Conservation (phyloP, 305 asterid genomes). For the Fraxinus baroniana region DNA sequence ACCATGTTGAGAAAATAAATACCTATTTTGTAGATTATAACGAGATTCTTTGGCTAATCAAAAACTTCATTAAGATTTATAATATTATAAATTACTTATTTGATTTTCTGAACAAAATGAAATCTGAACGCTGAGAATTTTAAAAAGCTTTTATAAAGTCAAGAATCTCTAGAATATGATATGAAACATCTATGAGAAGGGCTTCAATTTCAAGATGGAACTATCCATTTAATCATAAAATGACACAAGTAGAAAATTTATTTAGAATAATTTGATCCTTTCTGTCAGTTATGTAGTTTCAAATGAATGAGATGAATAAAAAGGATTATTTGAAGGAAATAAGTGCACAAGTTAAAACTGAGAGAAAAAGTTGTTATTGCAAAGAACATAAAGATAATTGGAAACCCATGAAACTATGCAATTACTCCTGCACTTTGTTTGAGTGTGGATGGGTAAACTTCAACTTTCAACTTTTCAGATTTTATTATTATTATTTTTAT, state of each 20-base stretch:
- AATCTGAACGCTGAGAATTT: background rate
- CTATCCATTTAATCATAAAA: background rate
- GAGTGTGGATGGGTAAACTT: background rate
- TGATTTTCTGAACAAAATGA: background rate
- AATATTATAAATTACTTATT: background rate
- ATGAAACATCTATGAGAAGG: background rate
- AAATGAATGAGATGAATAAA: background rate
- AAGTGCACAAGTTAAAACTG: background rate
- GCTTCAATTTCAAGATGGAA: background rate
- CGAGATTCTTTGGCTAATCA: background rate
- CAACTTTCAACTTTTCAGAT: background rate
- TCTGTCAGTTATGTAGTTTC: background rate
- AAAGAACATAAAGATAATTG: background rate
- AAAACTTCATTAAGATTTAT: background rate
- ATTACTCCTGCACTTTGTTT: background rate
- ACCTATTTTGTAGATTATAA: background rate
- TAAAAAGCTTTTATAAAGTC: background rate
- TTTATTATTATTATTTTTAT: background rate
- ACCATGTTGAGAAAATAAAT: background rate
- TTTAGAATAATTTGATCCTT: background rate
- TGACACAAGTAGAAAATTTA: background rate
- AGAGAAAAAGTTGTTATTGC: background rate
- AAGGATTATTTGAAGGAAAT: background rate
- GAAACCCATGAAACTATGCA: background rate
- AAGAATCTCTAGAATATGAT: background rate